Base-by-base conservation (phyloP, 2,329 filamentous ascomycete species). In the Stemphylium beticola region DNA sequence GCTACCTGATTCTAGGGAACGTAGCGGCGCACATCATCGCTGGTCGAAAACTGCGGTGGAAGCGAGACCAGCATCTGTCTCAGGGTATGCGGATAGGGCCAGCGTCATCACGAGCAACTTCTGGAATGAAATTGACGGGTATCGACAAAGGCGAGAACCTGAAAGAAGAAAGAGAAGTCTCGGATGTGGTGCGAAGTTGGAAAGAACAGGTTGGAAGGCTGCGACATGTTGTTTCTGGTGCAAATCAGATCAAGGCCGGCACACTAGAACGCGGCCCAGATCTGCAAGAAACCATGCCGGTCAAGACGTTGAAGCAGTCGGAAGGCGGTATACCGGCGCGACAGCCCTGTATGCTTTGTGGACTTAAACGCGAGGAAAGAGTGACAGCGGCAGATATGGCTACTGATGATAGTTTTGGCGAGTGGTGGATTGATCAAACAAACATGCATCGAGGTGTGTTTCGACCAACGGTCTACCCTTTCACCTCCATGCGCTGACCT, bases 41-140 rank as follows among this genome's bases (percentile, higher is more conserved):
- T 1, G 93, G 93, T 10, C 87, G 93, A 53, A 92, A 91, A 67
- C 79, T 90, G 46, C 88, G 93, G 52, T 98, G 93, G 93, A 93
- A 96, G 72, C 85, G 93, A 49, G 93, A 98, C 75, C 88, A 86
- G 58, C 87, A 92, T 58, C 80, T 98, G 11, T 85, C 90, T 1
- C 92, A 96, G 74, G 88, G 88, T 68, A 96, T 96, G 90, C 87
- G 89, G 52, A 96, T 98, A 57, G 86, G 86, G 0, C 85, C 85
- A 17, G 91, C 91, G 1, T 86, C 87, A 14, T 91, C 90, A 65
- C 74, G 78, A 45, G 87, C 82, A 64, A 77, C 78, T 29, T 89
- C 83, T n/a, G 86, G 93, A 3, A 97, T 98, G 93, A 98, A 97
- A 76, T 84, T 98, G 17, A 85, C 89, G 0, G 89, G 91, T 11